phyloP scores from a whole-genome alignment of 352 stramenopile species.

The Lagenidium giganteum region DNA sequence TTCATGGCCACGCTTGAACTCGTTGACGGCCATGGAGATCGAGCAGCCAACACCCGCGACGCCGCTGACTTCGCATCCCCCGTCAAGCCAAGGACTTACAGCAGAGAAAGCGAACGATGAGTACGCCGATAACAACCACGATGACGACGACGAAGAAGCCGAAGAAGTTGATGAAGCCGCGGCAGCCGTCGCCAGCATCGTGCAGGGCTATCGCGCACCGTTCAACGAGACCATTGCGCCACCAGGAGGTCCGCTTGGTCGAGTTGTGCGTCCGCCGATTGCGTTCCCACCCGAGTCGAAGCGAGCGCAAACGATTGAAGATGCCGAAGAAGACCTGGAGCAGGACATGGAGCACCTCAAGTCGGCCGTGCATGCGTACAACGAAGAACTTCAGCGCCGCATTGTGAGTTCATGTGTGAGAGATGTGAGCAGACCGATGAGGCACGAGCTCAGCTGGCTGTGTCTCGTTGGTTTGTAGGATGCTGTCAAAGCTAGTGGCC shows the following conservation, averaged over 20 bases:
- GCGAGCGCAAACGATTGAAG: constrained; percentile 41
- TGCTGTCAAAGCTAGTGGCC: constrained; percentile 44
- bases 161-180: neutral
- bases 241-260: constrained; percentile 27
- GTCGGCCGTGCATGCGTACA: constrained; percentile 55
- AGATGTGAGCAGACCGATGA: neutral
- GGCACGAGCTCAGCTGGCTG: neutral
- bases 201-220: constrained; percentile 36
- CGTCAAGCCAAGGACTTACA: too few species aligned
- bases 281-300: constrained; percentile 53
- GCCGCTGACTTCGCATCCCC: too few species aligned
- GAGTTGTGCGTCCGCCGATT: constrained; percentile 38
- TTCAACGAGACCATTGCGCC: constrained; percentile 59
- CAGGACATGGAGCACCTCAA: constrained; percentile 69
- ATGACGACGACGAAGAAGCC: constrained; percentile 3
- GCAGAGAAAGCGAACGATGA: too few species aligned
- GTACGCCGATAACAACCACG: too few species aligned
- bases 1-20: too few species aligned
- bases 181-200: neutral
- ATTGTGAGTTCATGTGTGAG: constrained; percentile 51
- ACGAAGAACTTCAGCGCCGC: constrained; percentile 60
- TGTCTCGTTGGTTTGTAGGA: too few species aligned
- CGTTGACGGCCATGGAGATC: too few species aligned
- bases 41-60: too few species aligned
- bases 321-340: constrained; percentile 50